phyloP scores from a whole-genome alignment of 192 early-diverging fungal species.

The Mortierella hygrophila region DNA sequence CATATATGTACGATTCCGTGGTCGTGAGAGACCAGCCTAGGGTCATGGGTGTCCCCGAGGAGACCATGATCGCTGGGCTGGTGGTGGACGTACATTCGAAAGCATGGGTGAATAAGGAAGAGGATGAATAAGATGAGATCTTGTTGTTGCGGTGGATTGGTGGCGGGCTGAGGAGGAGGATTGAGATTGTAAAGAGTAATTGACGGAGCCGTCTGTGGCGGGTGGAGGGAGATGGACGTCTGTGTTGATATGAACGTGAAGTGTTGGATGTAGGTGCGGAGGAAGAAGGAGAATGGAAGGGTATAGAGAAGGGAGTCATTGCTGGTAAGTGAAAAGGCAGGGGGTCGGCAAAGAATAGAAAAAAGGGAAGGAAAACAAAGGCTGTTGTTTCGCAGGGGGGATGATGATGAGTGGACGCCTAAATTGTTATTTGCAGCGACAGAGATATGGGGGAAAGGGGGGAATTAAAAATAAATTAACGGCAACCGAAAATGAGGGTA shows the following conservation, averaged over 20 bases:
- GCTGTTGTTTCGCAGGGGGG: background rate
- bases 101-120: slow-evolving; percentile 14
- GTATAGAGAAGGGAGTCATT: background rate
- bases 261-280: background rate
- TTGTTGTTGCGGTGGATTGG: background rate
- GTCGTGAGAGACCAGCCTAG: slow-evolving; percentile 27
- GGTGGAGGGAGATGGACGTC: background rate
- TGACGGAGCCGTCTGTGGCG: background rate
- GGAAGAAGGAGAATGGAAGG: background rate
- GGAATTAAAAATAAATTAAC: slow-evolving; percentile 3
- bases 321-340: background rate
- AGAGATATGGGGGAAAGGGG: background rate
- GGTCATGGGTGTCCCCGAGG: slow-evolving; percentile 1
- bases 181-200: background rate
- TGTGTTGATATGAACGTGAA: background rate
- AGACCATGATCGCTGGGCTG: background rate
- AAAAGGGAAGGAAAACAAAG: background rate
- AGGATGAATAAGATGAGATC: background rate
- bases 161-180: slow-evolving; percentile 11
- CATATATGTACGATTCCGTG: slow-evolving; percentile 10
- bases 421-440: background rate
- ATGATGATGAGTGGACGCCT: background rate
- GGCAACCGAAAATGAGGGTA: too few relatives aligned
- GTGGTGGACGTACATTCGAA: slow-evolving; percentile 18
- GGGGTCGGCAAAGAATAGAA: background rate